These are phyloP conservation scores for Floccularia luteovirens DNA, from an alignment of 768 basidiomycete genomes.

Conservation along the genomic window DNA sequence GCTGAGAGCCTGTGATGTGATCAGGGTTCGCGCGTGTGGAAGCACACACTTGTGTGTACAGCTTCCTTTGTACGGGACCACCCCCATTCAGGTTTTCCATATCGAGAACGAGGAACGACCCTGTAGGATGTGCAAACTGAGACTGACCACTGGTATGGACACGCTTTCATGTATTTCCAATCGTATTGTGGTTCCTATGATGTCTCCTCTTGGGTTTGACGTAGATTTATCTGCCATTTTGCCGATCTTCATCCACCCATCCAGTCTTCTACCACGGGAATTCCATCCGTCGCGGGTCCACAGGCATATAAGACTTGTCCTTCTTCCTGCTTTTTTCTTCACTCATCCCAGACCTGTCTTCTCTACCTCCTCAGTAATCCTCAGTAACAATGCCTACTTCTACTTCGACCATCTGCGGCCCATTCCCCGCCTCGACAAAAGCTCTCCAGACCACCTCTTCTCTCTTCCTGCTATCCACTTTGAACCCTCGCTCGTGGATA, in stretches of 20 bases:
- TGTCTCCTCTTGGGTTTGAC: constrained; percentile 11
- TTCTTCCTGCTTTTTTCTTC: constrained; percentile 17
- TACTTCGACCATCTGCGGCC: constrained; percentile 28
- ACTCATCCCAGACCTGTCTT: constrained; percentile 12
- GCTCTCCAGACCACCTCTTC: constrained; percentile 31
- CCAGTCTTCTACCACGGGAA: constrained; percentile 23
- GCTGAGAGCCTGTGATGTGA: constrained; percentile 14
- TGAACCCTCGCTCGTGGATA: constrained; percentile 42
- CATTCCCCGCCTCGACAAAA: constrained; percentile 34
- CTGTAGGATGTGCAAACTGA: constrained; percentile 10
- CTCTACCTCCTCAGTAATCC: constrained; percentile 9
- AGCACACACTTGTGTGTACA: constrained; percentile 14
- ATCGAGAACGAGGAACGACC: constrained; percentile 18
- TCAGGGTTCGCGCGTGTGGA: constrained; percentile 15
- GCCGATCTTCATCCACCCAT: constrained; percentile 33
- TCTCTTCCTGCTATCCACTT: constrained; percentile 32
- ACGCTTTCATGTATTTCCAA: constrained; percentile 10
- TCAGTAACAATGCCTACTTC: constrained; percentile 27
- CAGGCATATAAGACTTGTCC: constrained; percentile 26
- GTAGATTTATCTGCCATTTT: constrained; percentile 17
- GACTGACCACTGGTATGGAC: constrained; percentile 6
- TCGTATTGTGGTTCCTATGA: constrained; percentile 10
- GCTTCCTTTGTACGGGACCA: constrained; percentile 15
- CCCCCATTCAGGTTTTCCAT: constrained; percentile 14
- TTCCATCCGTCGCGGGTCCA: constrained; percentile 21